Conservation (phyloP, 164 flowering plant species). For the Malania oleifera region DNA sequence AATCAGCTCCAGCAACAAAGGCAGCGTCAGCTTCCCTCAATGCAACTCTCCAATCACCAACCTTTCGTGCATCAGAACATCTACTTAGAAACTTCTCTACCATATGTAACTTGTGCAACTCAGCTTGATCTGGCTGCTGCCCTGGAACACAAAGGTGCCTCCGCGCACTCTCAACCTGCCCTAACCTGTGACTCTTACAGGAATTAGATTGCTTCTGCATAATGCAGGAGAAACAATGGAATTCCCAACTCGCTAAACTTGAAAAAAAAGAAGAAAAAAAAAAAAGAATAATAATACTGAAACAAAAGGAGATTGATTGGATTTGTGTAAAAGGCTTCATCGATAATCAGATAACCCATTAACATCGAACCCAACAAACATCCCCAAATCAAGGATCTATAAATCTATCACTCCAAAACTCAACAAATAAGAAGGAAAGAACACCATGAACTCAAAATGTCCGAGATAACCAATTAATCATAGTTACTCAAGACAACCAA, state of each 20-base stretch:
- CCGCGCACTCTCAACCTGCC: constrained; percentile 34
- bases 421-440: background rate
- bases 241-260: background rate
- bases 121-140: constrained; percentile 21
- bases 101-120: constrained; percentile 24
- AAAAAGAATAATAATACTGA: background rate
- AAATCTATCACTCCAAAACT: no score
- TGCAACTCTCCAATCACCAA: constrained; percentile 31
- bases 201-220: constrained; percentile 13
- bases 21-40: constrained; percentile 38
- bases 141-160: constrained; percentile 24
- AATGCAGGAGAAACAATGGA: background rate
- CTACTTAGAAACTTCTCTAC: constrained; percentile 30
- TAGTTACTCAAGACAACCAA: no score
- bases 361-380: no score
- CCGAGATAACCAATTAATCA: no score
- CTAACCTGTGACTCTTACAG: constrained; percentile 32
- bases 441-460: no score
- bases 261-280: background rate
- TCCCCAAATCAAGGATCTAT: no score
- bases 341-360: no score
- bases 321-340: background rate
- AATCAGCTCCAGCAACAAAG: constrained; percentile 37
- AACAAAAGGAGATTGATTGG: background rate
- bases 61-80: constrained; percentile 33